Conservation (phyloP, 352 stramenopile species). For the Globisporangium acanthophoron region DNA sequence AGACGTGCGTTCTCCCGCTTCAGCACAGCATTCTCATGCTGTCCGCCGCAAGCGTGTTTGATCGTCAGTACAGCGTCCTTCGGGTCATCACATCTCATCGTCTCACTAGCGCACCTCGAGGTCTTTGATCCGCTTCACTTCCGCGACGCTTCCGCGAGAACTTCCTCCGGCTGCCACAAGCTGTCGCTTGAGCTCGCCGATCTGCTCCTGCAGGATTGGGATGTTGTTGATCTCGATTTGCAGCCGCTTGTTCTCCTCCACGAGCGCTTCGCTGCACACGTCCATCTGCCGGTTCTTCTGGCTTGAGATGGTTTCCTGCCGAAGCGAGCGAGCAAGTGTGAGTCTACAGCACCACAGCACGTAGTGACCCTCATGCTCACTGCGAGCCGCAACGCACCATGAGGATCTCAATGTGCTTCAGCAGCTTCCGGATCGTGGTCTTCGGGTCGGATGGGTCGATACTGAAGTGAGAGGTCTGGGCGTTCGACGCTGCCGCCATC, state of each 20-base stretch:
- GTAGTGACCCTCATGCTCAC: no score
- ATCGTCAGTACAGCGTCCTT: not conserved
- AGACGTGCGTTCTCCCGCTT: slow-evolving; percentile 44
- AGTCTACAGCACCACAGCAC: not conserved
- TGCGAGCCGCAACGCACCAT: slow-evolving; percentile 27
- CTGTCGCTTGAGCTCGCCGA: slow-evolving; percentile 60
- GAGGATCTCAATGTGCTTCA: slow-evolving; percentile 81
- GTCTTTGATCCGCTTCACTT: slow-evolving; percentile 29
- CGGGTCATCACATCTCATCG: not conserved
- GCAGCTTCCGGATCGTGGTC: slow-evolving; percentile 70
- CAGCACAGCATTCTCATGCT: slow-evolving; percentile 44
- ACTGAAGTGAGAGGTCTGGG: slow-evolving; percentile 47
- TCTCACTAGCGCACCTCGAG: slow-evolving; percentile 29
- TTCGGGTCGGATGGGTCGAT: slow-evolving; percentile 81
- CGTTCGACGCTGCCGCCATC: slow-evolving; percentile 7
- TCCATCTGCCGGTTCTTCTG: slow-evolving; percentile 55
- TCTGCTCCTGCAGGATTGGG: slow-evolving; percentile 67
- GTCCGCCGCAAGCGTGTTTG: not conserved
- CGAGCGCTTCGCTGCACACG: slow-evolving; percentile 34
- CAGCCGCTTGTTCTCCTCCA: slow-evolving; percentile 59
- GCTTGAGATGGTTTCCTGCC: slow-evolving; percentile 44
- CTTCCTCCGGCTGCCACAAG: slow-evolving; percentile 9
- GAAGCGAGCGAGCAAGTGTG: not conserved
- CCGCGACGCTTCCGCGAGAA: not conserved
- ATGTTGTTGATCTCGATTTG: slow-evolving; percentile 87